Evolutionary conservation across 345 rosid genomes (phyloP).

Genomic region (Camelina laxa): DNA sequence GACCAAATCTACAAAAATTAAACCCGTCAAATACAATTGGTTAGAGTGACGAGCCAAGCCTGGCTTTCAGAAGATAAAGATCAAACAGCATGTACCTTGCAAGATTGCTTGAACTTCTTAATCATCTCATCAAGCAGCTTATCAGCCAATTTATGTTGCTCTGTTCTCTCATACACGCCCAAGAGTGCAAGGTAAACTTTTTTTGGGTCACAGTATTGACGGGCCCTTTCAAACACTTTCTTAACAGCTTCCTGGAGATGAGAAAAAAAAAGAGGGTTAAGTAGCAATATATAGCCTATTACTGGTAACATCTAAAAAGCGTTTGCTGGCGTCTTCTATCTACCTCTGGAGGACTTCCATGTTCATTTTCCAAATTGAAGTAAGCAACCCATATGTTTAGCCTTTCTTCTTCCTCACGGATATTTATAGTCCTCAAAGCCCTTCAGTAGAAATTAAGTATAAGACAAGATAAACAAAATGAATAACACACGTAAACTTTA

Average conservation of each 20-base stretch:
- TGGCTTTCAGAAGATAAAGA: background rate
- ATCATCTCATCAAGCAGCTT: conserved; percentile 76
- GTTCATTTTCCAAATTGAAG: conserved; percentile 90
- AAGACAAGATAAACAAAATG: conserved; percentile 11
- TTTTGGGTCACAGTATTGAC: conserved; percentile 85
- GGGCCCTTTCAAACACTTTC: conserved; percentile 83
- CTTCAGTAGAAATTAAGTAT: conserved; percentile 49
- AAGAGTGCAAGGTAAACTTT: conserved; percentile 81
- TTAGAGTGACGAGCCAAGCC: conserved; percentile 4
- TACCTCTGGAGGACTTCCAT: conserved; percentile 97
- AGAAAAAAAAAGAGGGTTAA: conserved; percentile 31
- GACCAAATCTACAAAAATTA: conserved; percentile 73
- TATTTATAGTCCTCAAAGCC: conserved; percentile 85
- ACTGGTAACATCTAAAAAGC: conserved; percentile 11
- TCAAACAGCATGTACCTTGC: conserved; percentile 65
- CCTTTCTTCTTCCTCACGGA: conserved; percentile 93
- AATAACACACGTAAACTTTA: background rate
- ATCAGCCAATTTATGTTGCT: conserved; percentile 72
- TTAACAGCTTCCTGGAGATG: conserved; percentile 77
- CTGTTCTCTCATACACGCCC: conserved; percentile 83
- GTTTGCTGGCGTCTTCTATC: conserved; percentile 9
- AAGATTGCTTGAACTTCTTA: conserved; percentile 89
- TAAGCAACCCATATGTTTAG: conserved; percentile 96
- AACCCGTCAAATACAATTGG: conserved; percentile 15
- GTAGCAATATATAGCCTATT: conserved; percentile 6